phyloP scores from a whole-genome alignment of 495 filamentous ascomycete species.

The Melanomma pulvis-pyrius region DNA sequence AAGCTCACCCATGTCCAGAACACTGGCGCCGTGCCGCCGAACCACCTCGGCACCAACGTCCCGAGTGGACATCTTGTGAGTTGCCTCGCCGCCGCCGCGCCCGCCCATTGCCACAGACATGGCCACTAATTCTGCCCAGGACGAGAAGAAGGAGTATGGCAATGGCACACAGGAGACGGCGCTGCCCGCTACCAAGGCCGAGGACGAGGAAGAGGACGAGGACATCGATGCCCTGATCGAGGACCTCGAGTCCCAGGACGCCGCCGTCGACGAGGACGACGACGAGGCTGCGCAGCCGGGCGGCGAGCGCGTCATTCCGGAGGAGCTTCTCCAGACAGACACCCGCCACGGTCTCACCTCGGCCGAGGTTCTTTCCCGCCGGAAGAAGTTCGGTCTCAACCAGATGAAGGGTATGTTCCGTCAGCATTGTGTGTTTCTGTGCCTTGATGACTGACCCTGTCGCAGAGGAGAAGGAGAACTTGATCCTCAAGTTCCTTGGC shows the following conservation, averaged over 20 bases:
- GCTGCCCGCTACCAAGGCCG: constrained; percentile 46
- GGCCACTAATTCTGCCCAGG: constrained; percentile 1
- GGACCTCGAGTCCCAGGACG: constrained; percentile 78
- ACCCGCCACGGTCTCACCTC: constrained; percentile 70
- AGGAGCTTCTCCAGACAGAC: constrained; percentile 73
- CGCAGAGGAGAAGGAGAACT: constrained; percentile 76
- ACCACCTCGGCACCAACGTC: constrained; percentile 37
- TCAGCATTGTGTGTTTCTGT: neutral
- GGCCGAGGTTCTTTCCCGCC: constrained; percentile 65
- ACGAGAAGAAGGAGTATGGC: constrained; percentile 43
- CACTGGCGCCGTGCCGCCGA: constrained; percentile 31
- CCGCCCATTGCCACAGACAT: neutral
- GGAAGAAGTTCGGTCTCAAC: constrained; percentile 82
- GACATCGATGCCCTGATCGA: constrained; percentile 82
- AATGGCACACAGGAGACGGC: constrained; percentile 28
- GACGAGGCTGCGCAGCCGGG: constrained; percentile 59
- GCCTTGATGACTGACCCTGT: constrained; percentile 4
- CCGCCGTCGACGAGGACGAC: constrained; percentile 58
- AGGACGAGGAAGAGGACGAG: constrained; percentile 67
- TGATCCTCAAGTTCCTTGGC: constrained; percentile 78
- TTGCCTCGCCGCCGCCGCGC: neutral
- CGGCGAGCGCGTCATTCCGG: constrained; percentile 58
- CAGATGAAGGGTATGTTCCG: constrained; percentile 64
- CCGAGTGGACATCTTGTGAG: constrained; percentile 34
- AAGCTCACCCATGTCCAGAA: constrained; percentile 24